These are phyloP conservation scores for Ceratocystis eucalypticola DNA, from an alignment of 2,329 filamentous ascomycete genomes.

Conservation along the genomic window DNA sequence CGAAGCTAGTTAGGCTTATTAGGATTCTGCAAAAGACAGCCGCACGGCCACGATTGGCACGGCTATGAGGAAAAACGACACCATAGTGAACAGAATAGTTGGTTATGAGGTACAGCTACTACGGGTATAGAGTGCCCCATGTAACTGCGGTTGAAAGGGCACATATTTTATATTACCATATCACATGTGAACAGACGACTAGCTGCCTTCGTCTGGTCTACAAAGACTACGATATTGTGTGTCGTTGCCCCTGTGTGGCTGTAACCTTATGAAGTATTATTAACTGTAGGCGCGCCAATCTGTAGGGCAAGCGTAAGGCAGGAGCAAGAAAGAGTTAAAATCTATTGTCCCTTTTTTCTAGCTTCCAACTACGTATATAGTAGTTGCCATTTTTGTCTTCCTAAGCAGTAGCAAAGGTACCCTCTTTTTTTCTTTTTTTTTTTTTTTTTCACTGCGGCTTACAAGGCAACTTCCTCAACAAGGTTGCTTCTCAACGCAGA, in stretches of 20 bases:
- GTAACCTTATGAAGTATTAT: too few species aligned
- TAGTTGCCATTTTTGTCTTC: not conserved
- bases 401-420: not conserved
- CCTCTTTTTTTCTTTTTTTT: not conserved
- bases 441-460: not conserved
- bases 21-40: not conserved
- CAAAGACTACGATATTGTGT: not conserved
- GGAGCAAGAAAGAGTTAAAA: too few species aligned
- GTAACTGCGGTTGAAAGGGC: not conserved
- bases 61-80: not conserved
- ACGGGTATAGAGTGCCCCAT: not conserved
- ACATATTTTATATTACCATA: not conserved
- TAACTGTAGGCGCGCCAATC: too few species aligned
- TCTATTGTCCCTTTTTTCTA: too few species aligned
- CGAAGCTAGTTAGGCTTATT: not conserved
- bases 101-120: not conserved
- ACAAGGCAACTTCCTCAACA: not conserved
- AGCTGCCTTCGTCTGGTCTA: not conserved
- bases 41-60: not conserved
- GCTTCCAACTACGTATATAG: too few species aligned
- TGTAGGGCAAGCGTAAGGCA: too few species aligned
- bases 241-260: not conserved
- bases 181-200: too few species aligned
- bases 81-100: not conserved
- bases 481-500: not conserved